Percentiles rank a stretch among this genome's conserved stretches.
Conservation (phyloP, 306 rosid species). For the Morella rubra region DNA sequence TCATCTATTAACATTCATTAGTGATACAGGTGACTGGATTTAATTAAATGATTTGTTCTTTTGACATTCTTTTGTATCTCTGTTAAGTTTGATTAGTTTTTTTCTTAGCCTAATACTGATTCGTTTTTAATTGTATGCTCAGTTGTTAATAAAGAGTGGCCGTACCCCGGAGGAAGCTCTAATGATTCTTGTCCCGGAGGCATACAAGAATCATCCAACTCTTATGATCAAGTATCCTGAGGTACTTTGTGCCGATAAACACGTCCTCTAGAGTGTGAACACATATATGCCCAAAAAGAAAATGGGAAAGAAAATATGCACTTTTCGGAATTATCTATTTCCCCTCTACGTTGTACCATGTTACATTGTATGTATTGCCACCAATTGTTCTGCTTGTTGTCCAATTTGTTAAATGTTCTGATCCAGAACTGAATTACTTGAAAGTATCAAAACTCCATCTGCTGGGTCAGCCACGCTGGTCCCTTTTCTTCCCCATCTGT, state of each 20-base stretch:
- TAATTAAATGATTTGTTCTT: conserved; percentile 16
- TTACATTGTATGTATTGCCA: background rate
- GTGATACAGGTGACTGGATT: background rate
- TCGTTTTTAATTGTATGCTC: conserved; percentile 25
- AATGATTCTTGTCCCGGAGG: conserved; percentile 99
- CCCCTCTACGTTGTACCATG: background rate
- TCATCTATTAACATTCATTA: background rate
- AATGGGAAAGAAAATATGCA: background rate
- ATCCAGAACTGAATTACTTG: background rate
- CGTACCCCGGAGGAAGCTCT: conserved; percentile 91
- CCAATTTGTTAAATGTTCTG: background rate
- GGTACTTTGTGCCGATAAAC: conserved; percentile 44
- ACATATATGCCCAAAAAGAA: background rate
- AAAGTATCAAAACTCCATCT: background rate
- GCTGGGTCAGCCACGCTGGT: background rate
- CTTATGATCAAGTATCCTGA: conserved; percentile 87
- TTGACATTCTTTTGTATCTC: conserved; percentile 24
- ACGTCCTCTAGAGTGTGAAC: background rate
- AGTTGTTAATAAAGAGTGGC: conserved; percentile 93
- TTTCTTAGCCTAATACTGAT: background rate
- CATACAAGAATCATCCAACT: conserved; percentile 95
- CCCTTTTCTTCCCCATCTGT: background rate
- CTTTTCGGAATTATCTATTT: background rate
- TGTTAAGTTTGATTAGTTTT: conserved; percentile 28
- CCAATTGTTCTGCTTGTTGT: background rate